Base-by-base conservation (phyloP, 2,329 filamentous ascomycete genomes). In the Scopulariopsis brevicaulis region DNA sequence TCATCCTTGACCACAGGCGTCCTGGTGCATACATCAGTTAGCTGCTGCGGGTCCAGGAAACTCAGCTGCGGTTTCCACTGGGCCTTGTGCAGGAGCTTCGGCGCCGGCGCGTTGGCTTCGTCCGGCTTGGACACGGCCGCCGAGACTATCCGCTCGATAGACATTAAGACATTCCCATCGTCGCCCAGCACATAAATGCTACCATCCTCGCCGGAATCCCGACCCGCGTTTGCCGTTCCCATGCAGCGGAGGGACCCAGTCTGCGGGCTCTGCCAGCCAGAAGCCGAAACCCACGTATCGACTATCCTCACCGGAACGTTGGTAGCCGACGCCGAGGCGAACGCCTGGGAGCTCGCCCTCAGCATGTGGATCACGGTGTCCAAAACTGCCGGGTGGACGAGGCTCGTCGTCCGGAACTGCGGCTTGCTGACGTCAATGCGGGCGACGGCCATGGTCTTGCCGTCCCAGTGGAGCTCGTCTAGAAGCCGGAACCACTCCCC, bases 61-160 rank as follows among this genome's bases (percentile, higher is more conserved):
- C 69, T 70, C 22, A 73, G 62, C 55, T 73, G 69, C 0, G 71
- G 71, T 59, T 70, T 70, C 71, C 71, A 74, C 28, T 70, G 67
- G 35, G 72, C 60, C 7, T 60, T 64, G 54, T 73, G 65, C 11
- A 73, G 59, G 50, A 73, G 58, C 52, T 68, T 70, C 56, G 64
- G 64, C 1, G 59, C 55, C 4, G 58, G 51, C 7, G 54, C 53
- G 11, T 63, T 59, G 3, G 59, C 22, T 4, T 53, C 10, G 6
- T 25, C 32, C 8, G 24, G 14, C 8, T 20, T 53, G 6, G 51
- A 53, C 6, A 53, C 24, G 24, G 20, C 4, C 11, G 24, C 32
- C 20, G 51, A 24, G 22, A n/a, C 24, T 18, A 32, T 32, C 51
- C 32, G 51, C n/a, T 32, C 24, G 11, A 53, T 53, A 18, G 51